Percentiles rank a stretch among this genome's conserved stretches.
phyloP scores from a whole-genome alignment of 2,329 filamentous ascomycete genomes.

The Talaromyces amestolkiae region DNA sequence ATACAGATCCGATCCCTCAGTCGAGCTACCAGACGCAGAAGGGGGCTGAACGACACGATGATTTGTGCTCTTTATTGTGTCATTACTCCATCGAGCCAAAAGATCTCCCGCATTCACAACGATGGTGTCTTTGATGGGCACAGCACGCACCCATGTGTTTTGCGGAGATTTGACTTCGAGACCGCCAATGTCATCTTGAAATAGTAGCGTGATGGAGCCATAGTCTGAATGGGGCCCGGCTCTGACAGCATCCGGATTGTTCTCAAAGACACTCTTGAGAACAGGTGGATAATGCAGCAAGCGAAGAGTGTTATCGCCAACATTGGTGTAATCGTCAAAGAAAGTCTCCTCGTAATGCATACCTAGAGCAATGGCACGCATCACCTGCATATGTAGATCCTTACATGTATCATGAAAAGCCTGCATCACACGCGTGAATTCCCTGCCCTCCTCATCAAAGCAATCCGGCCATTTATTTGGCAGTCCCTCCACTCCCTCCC shows the following conservation, averaged over 20 bases:
- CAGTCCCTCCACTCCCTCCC: slow-evolving; percentile 57
- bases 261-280: slow-evolving; percentile 61
- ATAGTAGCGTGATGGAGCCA: slow-evolving; percentile 52
- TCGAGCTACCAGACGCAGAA: slow-evolving; percentile 39
- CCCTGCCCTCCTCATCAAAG: slow-evolving; percentile 52
- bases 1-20: slow-evolving; percentile 48
- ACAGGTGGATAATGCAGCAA: slow-evolving; percentile 76
- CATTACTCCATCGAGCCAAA: slow-evolving; percentile 84
- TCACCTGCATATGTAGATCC: slow-evolving; percentile 69
- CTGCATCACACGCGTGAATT: slow-evolving; percentile 71
- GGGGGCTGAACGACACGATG: slow-evolving; percentile 89
- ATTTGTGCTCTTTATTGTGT: slow-evolving; percentile 83
- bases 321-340: slow-evolving; percentile 74
- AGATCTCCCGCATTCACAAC: slow-evolving; percentile 89
- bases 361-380: slow-evolving; percentile 80
- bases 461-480: slow-evolving; percentile 76
- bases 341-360: slow-evolving; percentile 68
- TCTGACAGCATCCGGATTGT: slow-evolving; percentile 67
- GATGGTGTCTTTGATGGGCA: slow-evolving; percentile 74
- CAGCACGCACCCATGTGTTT: slow-evolving; percentile 77
- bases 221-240: slow-evolving; percentile 76
- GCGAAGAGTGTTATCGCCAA: slow-evolving; percentile 45
- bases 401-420: slow-evolving; percentile 74
- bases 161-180: slow-evolving; percentile 67
- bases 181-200: slow-evolving; percentile 57